Conservation (phyloP, 805 yeast species). For the Yarrowia hollandica region DNA sequence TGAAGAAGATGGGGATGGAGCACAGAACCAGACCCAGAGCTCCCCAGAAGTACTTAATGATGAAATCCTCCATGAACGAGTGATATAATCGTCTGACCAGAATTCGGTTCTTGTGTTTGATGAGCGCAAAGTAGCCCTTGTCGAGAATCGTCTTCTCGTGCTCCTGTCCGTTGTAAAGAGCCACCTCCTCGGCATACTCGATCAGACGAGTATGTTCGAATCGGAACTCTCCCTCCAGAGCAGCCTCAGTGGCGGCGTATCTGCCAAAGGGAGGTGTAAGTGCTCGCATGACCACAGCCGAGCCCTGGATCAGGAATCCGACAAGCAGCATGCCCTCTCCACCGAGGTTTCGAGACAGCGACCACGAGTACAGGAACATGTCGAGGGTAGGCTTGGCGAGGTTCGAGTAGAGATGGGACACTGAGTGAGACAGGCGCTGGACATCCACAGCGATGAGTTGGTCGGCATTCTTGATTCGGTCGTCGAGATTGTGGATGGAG, state of each 20-base stretch:
- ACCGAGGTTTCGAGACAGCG: slow-evolving; percentile 55
- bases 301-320: slow-evolving; percentile 76
- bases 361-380: slow-evolving; percentile 75
- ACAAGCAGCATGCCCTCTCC: slow-evolving; percentile 71
- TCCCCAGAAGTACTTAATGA: slow-evolving; percentile 92
- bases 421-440: slow-evolving; percentile 66
- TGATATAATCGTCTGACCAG: slow-evolving; percentile 72
- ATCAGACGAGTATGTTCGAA: slow-evolving; percentile 80
- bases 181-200: slow-evolving; percentile 80
- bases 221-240: slow-evolving; percentile 81
- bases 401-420: slow-evolving; percentile 78
- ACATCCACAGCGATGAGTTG: slow-evolving; percentile 82
- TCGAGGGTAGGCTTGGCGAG: slow-evolving; percentile 81
- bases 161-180: slow-evolving; percentile 75
- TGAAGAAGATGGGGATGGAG: slow-evolving; percentile 81
- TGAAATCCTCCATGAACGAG: slow-evolving; percentile 81
- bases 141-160: slow-evolving; percentile 78
- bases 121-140: slow-evolving; percentile 75
- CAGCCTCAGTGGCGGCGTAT: slow-evolving; percentile 70
- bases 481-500: slow-evolving; percentile 62
- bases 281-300: slow-evolving; percentile 68
- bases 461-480: slow-evolving; percentile 67
- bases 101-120: slow-evolving; percentile 72
- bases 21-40: slow-evolving; percentile 89
- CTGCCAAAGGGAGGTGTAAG: slow-evolving; percentile 90